Percentiles rank a stretch among this genome's conserved stretches.
These are phyloP conservation scores for Nicotiana knightiana DNA, from an alignment of 257 asterid species.

Conservation along the genomic window DNA sequence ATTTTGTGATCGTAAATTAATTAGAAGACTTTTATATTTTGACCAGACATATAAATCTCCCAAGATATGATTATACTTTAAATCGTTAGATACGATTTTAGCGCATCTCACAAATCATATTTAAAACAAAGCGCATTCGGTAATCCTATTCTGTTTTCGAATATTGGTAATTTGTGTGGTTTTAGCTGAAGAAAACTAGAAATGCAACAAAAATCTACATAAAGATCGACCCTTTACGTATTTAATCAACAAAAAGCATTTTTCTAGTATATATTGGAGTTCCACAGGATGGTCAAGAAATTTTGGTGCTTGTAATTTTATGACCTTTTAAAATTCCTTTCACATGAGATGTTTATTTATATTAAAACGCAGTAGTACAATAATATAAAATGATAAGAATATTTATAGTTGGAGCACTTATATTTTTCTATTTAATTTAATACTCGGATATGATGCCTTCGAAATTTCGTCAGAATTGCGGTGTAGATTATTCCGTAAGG, in stretches of 20 bases:
- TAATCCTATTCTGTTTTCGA: background rate
- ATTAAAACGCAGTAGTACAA: too few relatives aligned
- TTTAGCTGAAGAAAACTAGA: background rate
- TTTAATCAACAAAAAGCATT: background rate
- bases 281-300: background rate
- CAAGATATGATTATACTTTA: background rate
- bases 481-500: background rate
- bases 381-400: background rate
- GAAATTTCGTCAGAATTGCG: background rate
- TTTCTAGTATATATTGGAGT: background rate
- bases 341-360: too few relatives aligned
- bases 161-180: background rate
- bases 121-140: background rate
- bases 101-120: background rate
- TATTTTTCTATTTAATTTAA: background rate
- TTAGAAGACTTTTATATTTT: background rate
- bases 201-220: background rate
- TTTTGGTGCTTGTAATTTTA: background rate
- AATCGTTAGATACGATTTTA: background rate
- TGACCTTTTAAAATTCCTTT: too few relatives aligned
- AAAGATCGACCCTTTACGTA: background rate
- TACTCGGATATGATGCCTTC: background rate
- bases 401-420: background rate
- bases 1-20: background rate
- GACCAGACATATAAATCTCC: background rate